phyloP scores from a whole-genome alignment of 345 rosid genomes.

The Excoecaria agallocha region DNA sequence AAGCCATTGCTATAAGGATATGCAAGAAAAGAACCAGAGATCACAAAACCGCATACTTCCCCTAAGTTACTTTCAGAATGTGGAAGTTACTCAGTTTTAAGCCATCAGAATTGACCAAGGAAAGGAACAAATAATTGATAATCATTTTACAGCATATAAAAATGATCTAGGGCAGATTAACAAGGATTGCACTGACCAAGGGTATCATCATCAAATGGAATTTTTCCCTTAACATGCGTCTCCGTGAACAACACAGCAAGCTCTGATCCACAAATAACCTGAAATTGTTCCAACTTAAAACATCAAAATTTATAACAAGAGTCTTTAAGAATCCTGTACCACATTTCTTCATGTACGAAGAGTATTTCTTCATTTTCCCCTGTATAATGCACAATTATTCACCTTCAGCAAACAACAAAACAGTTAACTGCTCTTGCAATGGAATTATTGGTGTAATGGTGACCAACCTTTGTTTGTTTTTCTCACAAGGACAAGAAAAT shows the following conservation, averaged over 20 bases:
- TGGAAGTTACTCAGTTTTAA: neutral
- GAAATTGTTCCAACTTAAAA: constrained; percentile 21
- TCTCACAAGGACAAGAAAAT: neutral
- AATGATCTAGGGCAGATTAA: neutral
- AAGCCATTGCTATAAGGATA: neutral
- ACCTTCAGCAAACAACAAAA: neutral
- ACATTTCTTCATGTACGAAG: neutral
- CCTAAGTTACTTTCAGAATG: neutral
- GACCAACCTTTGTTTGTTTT: neutral
- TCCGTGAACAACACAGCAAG: constrained; percentile 75
- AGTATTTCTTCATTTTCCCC: neutral
- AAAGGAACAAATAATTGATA: neutral
- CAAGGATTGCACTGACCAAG: constrained; percentile 60
- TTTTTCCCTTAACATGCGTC: constrained; percentile 67
- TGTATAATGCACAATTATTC: neutral
- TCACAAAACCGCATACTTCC: neutral
- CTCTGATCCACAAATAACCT: constrained; percentile 92
- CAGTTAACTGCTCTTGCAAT: neutral
- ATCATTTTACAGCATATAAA: neutral
- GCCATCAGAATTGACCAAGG: neutral
- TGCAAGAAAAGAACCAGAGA: neutral
- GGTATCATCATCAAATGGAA: constrained; percentile 55
- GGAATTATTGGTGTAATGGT: neutral
- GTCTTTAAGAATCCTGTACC: neutral
- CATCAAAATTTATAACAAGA: constrained; percentile 5